phyloP scores from a whole-genome alignment of 331 rosid genomes.

The Erythrophleum ivorense region DNA sequence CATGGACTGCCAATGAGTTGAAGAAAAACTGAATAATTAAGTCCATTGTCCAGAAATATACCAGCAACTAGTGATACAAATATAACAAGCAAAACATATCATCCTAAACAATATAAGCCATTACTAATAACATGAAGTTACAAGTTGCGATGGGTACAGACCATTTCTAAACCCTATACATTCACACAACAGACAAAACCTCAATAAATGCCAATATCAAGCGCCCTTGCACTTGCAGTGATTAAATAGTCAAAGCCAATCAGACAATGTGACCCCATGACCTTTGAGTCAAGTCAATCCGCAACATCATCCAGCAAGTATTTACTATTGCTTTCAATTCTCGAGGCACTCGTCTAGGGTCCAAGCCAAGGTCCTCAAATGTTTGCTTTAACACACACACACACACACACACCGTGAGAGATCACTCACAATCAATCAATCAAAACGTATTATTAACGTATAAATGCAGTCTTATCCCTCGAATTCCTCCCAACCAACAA shows the following conservation, averaged over 20 bases:
- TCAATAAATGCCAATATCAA: neutral
- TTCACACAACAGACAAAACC: neutral
- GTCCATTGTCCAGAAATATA: neutral
- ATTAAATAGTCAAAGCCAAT: conserved; percentile 13
- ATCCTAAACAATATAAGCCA: too few species aligned
- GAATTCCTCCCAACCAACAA: neutral
- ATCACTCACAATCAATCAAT: neutral
- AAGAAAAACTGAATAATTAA: neutral
- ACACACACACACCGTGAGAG: too few species aligned
- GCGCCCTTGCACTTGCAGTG: too few species aligned
- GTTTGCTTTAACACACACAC: too few species aligned
- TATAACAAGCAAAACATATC: too few species aligned
- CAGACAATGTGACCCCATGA: neutral
- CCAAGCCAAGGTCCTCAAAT: too few species aligned
- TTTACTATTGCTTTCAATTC: neutral
- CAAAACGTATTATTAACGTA: neutral
- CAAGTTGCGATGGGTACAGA: neutral
- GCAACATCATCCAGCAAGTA: neutral
- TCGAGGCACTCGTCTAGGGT: too few species aligned
- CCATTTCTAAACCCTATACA: conserved; percentile 5
- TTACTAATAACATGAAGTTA: too few species aligned
- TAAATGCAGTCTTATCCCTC: too few species aligned
- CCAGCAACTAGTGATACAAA: too few species aligned
- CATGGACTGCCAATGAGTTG: neutral
- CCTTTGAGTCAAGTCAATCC: neutral